Base-by-base conservation (phyloP, 495 filamentous ascomycete species). In the Tuber magnatum region DNA sequence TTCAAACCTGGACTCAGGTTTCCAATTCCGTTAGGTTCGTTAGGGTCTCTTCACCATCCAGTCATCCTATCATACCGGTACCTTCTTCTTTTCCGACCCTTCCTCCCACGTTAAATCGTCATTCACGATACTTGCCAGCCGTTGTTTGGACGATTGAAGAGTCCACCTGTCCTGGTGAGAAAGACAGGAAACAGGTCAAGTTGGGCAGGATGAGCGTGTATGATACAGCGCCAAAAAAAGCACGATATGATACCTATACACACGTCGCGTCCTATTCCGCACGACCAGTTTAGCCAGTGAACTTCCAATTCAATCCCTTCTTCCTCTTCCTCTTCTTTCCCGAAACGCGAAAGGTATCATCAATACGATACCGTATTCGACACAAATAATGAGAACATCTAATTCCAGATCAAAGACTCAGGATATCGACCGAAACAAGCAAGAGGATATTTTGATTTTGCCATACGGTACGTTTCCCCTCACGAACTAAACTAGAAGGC, bases 61-160 rank as follows among this genome's bases (percentile, higher is more conserved):
- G n/a, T 61, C n/a, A 61, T n/a, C 20, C 22, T 51, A 24, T 4
- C 44, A 22, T 48, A 28, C n/a, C n/a, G n/a, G n/a, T n/a, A n/a
- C n/a, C 8, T 22, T n/a, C n/a, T 61, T 32, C n/a, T 61, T 61
- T 28, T 14, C n/a, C 3, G 51, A 7, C 46, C 46, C 46, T 51
- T 10, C 46, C 22, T 51, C 22, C 46, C 51, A 32, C 51, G n/a
- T 28, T 61, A 28, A 28, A 61, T 61, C n/a, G 51, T 61, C 51
- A 61, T 61, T 61, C 51, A 61, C 51, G 51, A 61, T 61, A 61
- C 51, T 61, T 61, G 51, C 51, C 51, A 61, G 51, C 51, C n/a
- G 51, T 35, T 65, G 56, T 65, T 65, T 65, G 56, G 56, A 65
- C 56, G 14, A 65, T 65, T 35, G 28, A 32, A 65, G 28, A 28